These are phyloP conservation scores for Uronychia setigera DNA, from an alignment of 73 alveolate species.

Conservation along the genomic window DNA sequence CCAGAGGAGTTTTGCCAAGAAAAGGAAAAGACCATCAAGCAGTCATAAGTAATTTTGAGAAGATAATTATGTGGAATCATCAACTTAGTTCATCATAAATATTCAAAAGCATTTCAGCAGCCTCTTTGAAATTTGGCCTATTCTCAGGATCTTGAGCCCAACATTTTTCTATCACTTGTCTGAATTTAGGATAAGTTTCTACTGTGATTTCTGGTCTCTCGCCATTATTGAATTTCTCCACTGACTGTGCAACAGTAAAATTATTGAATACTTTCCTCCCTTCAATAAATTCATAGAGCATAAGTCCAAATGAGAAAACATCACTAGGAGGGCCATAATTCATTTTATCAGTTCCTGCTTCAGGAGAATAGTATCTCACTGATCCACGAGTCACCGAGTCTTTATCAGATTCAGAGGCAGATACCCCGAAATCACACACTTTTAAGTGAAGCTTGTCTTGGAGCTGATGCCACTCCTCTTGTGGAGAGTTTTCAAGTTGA, in stretches of 20 bases:
- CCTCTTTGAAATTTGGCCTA: background rate
- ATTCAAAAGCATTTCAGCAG: background rate
- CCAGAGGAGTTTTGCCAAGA: constrained; percentile 12
- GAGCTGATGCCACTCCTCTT: background rate
- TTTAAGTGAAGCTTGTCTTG: background rate
- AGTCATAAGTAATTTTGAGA: background rate
- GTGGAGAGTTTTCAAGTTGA: background rate
- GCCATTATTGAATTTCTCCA: too few relatives aligned
- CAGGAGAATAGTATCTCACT: background rate
- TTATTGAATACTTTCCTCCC: too few relatives aligned
- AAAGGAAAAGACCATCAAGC: constrained; percentile 32
- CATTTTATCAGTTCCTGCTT: background rate
- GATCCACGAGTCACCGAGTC: background rate
- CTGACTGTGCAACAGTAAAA: too few relatives aligned
- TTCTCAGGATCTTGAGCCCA: constrained; percentile 11
- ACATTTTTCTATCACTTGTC: background rate
- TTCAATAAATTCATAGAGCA: too few relatives aligned
- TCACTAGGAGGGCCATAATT: too few relatives aligned
- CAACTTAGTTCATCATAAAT: background rate
- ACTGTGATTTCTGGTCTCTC: too few relatives aligned
- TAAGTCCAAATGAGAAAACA: too few relatives aligned
- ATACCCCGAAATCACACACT: background rate
- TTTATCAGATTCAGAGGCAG: background rate
- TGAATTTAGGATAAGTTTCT: too few relatives aligned
- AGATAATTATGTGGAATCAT: background rate